A percentile compares a stretch with the other conserved stretches of the same genome.
Conservation (phyloP, 225 moss, liverwort and hornwort genomes). For the Marchantia polymorpha region DNA sequence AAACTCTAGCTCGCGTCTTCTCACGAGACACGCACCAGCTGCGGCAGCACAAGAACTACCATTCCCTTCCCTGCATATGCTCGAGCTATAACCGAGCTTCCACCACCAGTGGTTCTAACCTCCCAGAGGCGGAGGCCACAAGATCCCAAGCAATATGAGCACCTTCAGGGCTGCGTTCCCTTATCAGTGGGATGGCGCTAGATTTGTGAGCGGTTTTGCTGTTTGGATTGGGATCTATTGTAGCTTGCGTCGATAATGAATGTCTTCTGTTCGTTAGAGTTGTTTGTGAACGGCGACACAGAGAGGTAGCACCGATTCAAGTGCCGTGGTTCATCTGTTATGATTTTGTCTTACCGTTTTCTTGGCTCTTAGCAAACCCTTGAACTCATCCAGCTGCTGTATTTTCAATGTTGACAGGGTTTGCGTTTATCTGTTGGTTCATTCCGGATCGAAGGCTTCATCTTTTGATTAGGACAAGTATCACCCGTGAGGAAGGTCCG, state of each 20-base stretch:
- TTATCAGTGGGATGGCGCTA: not conserved
- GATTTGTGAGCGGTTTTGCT: not conserved
- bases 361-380: not conserved
- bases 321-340: too few relatives aligned
- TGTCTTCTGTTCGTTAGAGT: not conserved
- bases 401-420: not conserved
- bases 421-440: not conserved
- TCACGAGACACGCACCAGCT: too few relatives aligned
- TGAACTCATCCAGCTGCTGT: not conserved
- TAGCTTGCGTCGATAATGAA: not conserved
- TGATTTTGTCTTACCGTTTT: not conserved
- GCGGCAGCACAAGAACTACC: too few relatives aligned
- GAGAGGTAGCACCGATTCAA: too few relatives aligned
- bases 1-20: too few relatives aligned
- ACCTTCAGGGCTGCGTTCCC: not conserved
- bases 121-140: not conserved
- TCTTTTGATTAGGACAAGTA: not conserved
- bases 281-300: too few relatives aligned
- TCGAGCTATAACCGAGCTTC: too few relatives aligned
- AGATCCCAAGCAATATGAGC: not conserved
- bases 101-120: not conserved
- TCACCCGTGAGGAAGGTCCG: not conserved
- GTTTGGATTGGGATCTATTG: not conserved
- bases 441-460: not conserved
- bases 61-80: too few relatives aligned